Evolutionary conservation across 2,329 filamentous ascomycete species (phyloP).

Genomic region (Leptodontidium sp.): DNA sequence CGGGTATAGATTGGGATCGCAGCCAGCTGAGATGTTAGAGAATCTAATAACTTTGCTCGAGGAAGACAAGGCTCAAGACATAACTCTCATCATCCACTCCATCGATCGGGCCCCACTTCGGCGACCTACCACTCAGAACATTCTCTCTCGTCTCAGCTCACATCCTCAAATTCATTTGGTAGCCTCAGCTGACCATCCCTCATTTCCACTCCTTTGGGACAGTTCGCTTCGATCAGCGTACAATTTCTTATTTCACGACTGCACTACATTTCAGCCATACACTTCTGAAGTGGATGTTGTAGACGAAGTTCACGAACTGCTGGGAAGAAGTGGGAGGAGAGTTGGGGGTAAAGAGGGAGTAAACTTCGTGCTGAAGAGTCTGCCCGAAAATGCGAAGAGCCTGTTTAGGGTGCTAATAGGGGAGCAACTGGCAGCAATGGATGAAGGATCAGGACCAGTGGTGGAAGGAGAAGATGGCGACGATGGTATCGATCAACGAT

Average conservation of each 20-base stretch:
- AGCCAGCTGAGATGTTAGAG: constrained; percentile 73
- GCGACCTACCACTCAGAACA: constrained; percentile 71
- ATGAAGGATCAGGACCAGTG: constrained; percentile 60
- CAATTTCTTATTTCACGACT: constrained; percentile 91
- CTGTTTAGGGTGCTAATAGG: constrained; percentile 85
- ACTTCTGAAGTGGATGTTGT: constrained; percentile 81
- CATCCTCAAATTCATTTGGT: constrained; percentile 77
- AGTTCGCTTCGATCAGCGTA: constrained; percentile 82
- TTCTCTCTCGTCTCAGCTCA: constrained; percentile 79
- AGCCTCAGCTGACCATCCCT: constrained; percentile 86
- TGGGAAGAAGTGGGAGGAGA: constrained; percentile 81
- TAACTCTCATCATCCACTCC: constrained; percentile 83
- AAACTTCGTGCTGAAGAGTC: constrained; percentile 85
- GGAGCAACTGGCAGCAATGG: constrained; percentile 79
- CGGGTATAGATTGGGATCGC: constrained; percentile 53
- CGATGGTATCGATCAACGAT: constrained; percentile 51
- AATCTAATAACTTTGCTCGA: constrained; percentile 69
- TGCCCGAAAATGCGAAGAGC: constrained; percentile 91
- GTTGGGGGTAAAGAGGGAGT: constrained; percentile 92
- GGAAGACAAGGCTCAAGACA: constrained; percentile 51
- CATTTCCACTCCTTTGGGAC: constrained; percentile 90
- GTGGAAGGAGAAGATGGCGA: constrained; percentile 56
- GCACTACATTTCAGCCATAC: constrained; percentile 85
- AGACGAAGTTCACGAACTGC: constrained; percentile 86
- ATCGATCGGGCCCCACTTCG: constrained; percentile 84